Percentiles rank a stretch among this genome's conserved stretches.
These are phyloP conservation scores for Phytophthora macrochlamydospora DNA, from an alignment of 352 stramenopile genomes.

Conservation along the genomic window DNA sequence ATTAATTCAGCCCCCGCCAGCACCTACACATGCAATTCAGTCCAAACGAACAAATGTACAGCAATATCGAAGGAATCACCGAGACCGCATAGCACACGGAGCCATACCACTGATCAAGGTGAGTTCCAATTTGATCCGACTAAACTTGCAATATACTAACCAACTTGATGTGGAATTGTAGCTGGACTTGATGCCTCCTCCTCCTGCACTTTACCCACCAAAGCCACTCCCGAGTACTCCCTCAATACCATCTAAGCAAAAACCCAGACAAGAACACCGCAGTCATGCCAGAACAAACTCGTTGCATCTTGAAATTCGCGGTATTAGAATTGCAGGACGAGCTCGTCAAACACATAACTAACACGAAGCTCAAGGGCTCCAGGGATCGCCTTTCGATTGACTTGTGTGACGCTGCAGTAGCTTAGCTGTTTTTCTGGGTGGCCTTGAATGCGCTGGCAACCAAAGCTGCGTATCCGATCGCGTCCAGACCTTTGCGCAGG, in stretches of 20 bases:
- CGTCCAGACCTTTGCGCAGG: conserved; percentile 35
- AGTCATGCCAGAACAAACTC: neutral
- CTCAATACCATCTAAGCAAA: conserved; percentile 20
- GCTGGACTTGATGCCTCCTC: conserved; percentile 20
- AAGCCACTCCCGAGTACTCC: conserved; percentile 1
- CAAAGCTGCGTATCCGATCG: conserved; percentile 50
- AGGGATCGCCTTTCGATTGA: too few species aligned
- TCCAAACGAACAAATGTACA: too few species aligned
- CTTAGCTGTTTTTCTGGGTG: neutral
- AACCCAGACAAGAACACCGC: conserved; percentile 2
- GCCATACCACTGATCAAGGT: neutral
- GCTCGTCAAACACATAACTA: neutral
- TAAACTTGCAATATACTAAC: neutral
- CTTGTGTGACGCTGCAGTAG: neutral
- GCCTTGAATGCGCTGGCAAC: conserved; percentile 45
- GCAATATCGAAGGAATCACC: too few species aligned
- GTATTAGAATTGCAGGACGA: conserved; percentile 16
- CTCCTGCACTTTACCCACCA: conserved; percentile 3
- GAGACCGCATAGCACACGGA: neutral
- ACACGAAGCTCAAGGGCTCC: too few species aligned
- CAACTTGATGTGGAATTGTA: neutral
- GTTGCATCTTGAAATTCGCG: conserved; percentile 17
- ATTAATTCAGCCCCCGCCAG: conserved; percentile 1
- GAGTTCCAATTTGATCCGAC: neutral
- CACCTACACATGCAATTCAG: neutral